phyloP scores from a whole-genome alignment of 202 grass and related monocot genomes.

The Miscanthus sacchariflorus region DNA sequence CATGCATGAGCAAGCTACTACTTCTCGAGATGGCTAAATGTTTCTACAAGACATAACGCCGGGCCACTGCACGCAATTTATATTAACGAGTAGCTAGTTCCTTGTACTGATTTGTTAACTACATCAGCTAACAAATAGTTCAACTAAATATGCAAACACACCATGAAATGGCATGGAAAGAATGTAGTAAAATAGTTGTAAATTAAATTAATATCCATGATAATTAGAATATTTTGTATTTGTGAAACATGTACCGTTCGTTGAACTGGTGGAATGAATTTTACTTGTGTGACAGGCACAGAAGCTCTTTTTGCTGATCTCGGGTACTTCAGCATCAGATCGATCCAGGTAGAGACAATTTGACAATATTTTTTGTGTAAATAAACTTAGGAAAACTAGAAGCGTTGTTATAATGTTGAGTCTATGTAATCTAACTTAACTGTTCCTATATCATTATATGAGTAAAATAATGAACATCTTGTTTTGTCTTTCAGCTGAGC shows the following conservation, averaged over 20 bases:
- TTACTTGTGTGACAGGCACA: conserved; percentile 36
- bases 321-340: conserved; percentile 54
- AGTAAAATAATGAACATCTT: neutral
- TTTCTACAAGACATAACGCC: neutral
- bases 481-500: conserved; percentile 56
- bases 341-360: conserved; percentile 9
- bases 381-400: neutral
- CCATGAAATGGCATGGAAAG: no score
- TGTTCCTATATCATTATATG: neutral
- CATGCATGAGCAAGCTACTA: neutral
- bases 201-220: neutral
- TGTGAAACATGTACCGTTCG: neutral
- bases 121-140: neutral
- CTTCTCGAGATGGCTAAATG: neutral
- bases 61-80: neutral
- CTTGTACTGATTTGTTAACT: neutral
- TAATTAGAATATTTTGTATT: neutral
- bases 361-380: neutral
- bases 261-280: neutral
- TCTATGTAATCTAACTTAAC: neutral
- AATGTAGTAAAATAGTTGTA: neutral
- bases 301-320: conserved; percentile 57
- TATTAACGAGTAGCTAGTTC: neutral
- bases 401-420: neutral
- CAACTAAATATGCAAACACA: neutral